These are phyloP conservation scores for Wickerhamomyces chaumierensis DNA, from an alignment of 805 yeast genomes.

Conservation along the genomic window DNA sequence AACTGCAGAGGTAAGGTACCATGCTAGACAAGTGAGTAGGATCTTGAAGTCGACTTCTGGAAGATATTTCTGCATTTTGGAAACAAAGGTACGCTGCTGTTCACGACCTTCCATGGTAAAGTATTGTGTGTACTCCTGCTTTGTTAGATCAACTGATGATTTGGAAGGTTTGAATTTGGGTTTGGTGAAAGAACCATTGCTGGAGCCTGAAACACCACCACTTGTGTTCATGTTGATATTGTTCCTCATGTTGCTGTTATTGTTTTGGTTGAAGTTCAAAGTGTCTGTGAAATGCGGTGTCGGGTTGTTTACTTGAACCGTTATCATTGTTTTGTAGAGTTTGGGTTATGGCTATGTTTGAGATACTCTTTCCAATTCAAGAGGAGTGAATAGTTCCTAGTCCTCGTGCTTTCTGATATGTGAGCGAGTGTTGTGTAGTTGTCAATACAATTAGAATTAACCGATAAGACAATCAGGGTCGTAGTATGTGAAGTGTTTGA, in stretches of 20 bases:
- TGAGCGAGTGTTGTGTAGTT: too few relatives aligned
- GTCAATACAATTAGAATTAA: too few relatives aligned
- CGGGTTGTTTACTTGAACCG: constrained; percentile 2
- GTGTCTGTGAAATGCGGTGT: neutral
- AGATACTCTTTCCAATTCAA: too few relatives aligned
- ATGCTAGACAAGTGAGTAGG: constrained; percentile 48
- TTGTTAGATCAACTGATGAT: constrained; percentile 13
- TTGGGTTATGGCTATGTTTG: too few relatives aligned
- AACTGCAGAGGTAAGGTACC: constrained; percentile 77
- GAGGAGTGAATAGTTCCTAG: too few relatives aligned
- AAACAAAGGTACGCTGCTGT: constrained; percentile 3
- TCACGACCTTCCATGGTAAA: constrained; percentile 13
- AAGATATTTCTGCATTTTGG: constrained; percentile 8
- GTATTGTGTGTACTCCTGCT: constrained; percentile 14
- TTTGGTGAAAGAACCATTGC: neutral
- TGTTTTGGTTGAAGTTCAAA: neutral
- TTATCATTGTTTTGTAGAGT: too few relatives aligned
- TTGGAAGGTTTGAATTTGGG: constrained; percentile 16
- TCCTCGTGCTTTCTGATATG: too few relatives aligned
- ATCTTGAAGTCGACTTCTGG: constrained; percentile 31
- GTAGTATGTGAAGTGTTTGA: too few relatives aligned
- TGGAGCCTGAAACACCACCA: neutral
- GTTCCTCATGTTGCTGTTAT: neutral
- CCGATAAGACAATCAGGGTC: too few relatives aligned
- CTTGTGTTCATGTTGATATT: neutral